phyloP scores from a whole-genome alignment of 169 alveolate genomes.

The Plasmodium ovale region DNA sequence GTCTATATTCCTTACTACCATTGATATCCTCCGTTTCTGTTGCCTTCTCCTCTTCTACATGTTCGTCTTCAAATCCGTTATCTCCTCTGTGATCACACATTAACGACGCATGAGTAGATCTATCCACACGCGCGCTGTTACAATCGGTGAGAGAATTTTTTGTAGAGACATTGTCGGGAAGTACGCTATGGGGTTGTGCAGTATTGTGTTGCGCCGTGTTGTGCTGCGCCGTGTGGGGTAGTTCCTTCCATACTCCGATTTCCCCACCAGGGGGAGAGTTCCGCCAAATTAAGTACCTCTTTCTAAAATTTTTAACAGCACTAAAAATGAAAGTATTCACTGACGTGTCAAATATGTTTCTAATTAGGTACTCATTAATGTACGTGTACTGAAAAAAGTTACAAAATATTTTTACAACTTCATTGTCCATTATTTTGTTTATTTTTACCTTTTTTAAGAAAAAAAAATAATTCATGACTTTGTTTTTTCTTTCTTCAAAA shows the following conservation, averaged over 20 bases:
- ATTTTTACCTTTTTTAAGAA: constrained; percentile 40
- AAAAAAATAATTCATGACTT: constrained; percentile 50
- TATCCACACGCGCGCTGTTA: neutral
- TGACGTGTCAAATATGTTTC: constrained; percentile 51
- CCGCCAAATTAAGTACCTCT: constrained; percentile 9
- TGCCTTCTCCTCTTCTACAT: neutral
- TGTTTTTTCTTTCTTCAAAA: constrained; percentile 70
- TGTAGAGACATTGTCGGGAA: neutral
- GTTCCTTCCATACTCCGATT: too few species aligned
- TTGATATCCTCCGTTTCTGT: too few species aligned
- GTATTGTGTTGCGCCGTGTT: too few species aligned
- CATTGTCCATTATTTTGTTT: constrained; percentile 55
- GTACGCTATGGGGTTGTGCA: too few species aligned
- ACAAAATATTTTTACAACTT: constrained; percentile 60
- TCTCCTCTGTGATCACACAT: too few species aligned
- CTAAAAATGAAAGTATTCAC: constrained; percentile 37
- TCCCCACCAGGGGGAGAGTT: too few species aligned
- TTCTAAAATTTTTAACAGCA: constrained; percentile 41
- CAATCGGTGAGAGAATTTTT: neutral
- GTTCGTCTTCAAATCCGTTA: neutral
- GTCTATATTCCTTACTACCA: too few species aligned
- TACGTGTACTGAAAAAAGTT: constrained; percentile 63
- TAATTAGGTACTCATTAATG: constrained; percentile 55
- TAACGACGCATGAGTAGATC: too few species aligned
- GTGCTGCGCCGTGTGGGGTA: too few species aligned